Base-by-base conservation (phyloP, 768 basidiomycete genomes). In the Tremella mesenterica region DNA sequence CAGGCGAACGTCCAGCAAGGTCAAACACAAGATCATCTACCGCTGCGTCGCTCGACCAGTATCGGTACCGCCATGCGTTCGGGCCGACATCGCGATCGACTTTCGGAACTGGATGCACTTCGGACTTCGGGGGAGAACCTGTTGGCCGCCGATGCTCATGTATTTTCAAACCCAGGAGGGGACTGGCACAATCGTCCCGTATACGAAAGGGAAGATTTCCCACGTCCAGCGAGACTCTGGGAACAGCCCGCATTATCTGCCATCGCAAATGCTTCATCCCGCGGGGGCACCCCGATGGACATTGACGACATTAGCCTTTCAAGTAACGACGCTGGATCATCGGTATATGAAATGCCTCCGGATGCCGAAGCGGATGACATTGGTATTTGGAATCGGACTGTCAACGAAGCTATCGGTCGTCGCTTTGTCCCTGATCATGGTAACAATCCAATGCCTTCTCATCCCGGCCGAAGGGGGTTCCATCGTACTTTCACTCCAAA, bases 331-430 rank as follows among this genome's bases (percentile, higher is more conserved):
- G 5, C 38, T n/a, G 38, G 38, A 5, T 41, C 38, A 41, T 41
- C 38, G 4, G 4, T 23, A 4, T 41, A 41, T 23, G 23, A 18
- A 5, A n/a, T 4, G 14, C n/a, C n/a, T 8, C 6, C 38, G 8
- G 38, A 41, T 4, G 29, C 14, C 3, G 6, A 27, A 18, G 13
- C 44, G 7, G 30, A 28, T 30, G 29, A 48, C 16, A 27, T 54
- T n/a, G 28, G 28, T 9, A 13, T 25, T n/a, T 54, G 53, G 53
- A 47, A 49, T 39, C 45, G 47, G 14, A 36, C 26, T 30, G 46
- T 54, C 26, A 21, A 54, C 20, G 47, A 49, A 18, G 53, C 53
- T 4, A 36, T 54, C 9, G 47, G 46, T 26, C 16, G 53, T 12
- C 45, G 53, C 10, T 29, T 53, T 13, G 16, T 6, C n/a, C 33